Evolutionary conservation across 768 basidiomycete species (phyloP), one percentile per base, ranked within the genome.

Genomic region (Boletus insuetus): DNA sequence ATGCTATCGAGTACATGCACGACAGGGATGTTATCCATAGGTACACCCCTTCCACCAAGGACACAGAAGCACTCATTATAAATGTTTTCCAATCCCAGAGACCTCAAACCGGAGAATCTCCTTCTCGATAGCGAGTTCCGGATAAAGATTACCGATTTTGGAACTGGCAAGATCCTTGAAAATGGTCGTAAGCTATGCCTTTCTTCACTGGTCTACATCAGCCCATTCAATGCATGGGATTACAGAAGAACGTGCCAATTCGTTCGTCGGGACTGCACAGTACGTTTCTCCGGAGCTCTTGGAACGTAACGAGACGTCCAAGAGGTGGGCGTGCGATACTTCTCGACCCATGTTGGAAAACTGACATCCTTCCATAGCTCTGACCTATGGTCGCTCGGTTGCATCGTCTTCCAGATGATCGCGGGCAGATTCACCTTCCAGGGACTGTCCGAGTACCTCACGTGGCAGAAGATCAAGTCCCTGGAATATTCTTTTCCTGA

Each of bases 91-190:
- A 26, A 42, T 55, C 46, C 14, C 69, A 86, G 85, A 53, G 89
- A 91, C 66, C 77, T 91, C 32, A 91, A 91, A 68, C 89, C 89
- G 11, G 89, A 90, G 71, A 98, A 98, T 68, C 78, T 98, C 31
- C 78, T 99, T 10, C 78, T 99, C n/a, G 94, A 96, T 62, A 81
- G 81, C 35, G 81, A 85, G 16, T 90, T 87, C 73, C 85, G 93
- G 51, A 84, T 97, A 67, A 96, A 94, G 71, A 82, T 99, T n/a
- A 91, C 94, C 16, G 97, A 99, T 70, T 98, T 98, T 71, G 97
- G 97, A 7, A 95, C 93, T 5, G 93, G 93, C 19, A 89, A 90
- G 73, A 75, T 90, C 58, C 73, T 86, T 34, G 83, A 86, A 56
- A 66, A 78, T 20, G 77, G 75, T 49, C 71, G 85, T 85, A 52